Evolutionary conservation across 768 basidiomycete species (phyloP).

Genomic region (Suillus hirtellus): DNA sequence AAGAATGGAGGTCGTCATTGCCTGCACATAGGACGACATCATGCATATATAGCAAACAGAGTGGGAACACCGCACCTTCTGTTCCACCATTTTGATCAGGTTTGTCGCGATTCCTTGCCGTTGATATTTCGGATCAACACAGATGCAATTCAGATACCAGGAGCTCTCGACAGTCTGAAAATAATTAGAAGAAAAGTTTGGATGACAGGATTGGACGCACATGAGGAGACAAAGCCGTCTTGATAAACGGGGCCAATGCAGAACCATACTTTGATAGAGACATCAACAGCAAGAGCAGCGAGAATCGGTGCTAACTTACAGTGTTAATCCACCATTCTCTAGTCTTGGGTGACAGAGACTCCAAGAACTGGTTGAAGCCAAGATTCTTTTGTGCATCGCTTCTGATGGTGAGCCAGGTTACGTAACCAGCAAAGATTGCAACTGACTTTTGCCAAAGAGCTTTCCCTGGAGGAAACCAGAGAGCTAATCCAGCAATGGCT

Average conservation of each 20-base stretch:
- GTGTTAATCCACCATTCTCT: neutral
- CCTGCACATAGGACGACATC: neutral
- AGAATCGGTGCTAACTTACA: neutral
- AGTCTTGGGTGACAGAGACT: neutral
- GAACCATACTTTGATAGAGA: neutral
- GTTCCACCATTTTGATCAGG: neutral
- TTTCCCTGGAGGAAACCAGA: slow-evolving; percentile 1
- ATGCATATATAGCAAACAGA: neutral
- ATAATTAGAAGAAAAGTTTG: neutral
- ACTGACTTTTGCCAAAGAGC: neutral
- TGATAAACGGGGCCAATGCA: neutral
- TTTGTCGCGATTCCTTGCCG: neutral
- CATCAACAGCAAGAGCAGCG: neutral
- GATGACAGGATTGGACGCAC: neutral
- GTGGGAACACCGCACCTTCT: neutral
- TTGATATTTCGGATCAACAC: neutral
- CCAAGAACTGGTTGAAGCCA: neutral
- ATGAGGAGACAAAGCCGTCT: neutral
- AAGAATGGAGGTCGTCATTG: neutral
- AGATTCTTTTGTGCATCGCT: neutral
- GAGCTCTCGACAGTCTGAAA: neutral
- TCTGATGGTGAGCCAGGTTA: neutral
- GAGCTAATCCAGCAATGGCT: neutral
- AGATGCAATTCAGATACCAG: neutral
- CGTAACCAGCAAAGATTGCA: neutral